phyloP scores from a whole-genome alignment of 108 stramenopile species.

The Cyclotella atomus region DNA sequence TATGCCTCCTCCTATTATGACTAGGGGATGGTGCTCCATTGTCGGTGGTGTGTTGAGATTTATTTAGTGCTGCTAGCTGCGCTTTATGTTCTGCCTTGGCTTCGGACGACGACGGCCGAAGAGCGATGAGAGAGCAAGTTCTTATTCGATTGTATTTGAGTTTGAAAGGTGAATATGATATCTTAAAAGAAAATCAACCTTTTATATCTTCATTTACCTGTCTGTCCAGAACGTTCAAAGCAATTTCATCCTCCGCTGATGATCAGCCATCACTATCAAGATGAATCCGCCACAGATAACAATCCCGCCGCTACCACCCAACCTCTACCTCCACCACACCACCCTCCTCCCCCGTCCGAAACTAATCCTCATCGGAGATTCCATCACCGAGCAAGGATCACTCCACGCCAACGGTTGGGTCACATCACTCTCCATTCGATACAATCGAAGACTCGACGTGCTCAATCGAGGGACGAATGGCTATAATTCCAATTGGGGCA shows the following conservation, averaged over 20 bases:
- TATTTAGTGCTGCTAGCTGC: too few relatives aligned
- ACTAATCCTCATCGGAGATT: constrained; percentile 81
- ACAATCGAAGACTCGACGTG: constrained; percentile 79
- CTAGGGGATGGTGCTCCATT: constrained; percentile 29
- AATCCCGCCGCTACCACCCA: constrained; percentile 24
- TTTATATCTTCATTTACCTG: too few relatives aligned
- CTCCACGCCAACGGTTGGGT: constrained; percentile 69
- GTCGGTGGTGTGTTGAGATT: neutral
- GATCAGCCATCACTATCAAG: neutral
- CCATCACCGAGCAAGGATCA: constrained; percentile 68
- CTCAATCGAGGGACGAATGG: constrained; percentile 84
- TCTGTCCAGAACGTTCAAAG: too few relatives aligned
- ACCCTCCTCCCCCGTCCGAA: constrained; percentile 40
- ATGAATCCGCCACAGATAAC: constrained; percentile 25
- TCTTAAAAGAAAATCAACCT: too few relatives aligned
- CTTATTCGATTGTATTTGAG: too few relatives aligned
- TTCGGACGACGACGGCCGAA: too few relatives aligned
- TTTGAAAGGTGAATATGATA: too few relatives aligned
- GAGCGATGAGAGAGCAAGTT: too few relatives aligned
- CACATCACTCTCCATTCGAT: constrained; percentile 67
- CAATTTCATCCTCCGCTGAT: too few relatives aligned
- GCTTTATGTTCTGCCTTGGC: too few relatives aligned
- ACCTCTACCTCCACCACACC: constrained; percentile 34
- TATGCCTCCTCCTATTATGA: constrained; percentile 72
- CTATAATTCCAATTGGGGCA: constrained; percentile 72